These are phyloP conservation scores for Yamadazyma sp. DNA, from an alignment of 1,139 yeast genomes.

Conservation along the genomic window DNA sequence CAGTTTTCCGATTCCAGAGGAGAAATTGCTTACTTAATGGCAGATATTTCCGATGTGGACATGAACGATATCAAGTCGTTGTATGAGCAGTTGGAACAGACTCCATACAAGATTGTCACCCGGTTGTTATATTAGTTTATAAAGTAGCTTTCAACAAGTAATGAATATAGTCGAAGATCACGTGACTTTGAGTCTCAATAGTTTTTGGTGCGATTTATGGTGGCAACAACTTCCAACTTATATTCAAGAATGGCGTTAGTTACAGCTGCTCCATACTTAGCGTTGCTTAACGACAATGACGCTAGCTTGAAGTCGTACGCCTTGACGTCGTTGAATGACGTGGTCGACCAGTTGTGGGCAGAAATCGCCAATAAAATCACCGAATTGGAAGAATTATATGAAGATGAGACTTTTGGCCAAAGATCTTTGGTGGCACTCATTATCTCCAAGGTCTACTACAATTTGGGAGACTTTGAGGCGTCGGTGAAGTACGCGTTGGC, in stretches of 20 bases:
- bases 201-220: constrained; percentile 8
- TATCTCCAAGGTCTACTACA: constrained; percentile 92
- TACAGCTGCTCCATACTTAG: constrained; percentile 87
- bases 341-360: constrained; percentile 95
- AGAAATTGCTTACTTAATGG: constrained; percentile 96
- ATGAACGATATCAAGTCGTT: constrained; percentile 78
- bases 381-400: constrained; percentile 87
- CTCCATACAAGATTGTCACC: constrained; percentile 89
- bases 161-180: not conserved
- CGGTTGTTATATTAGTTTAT: constrained; percentile 76
- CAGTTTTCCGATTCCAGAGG: constrained; percentile 97
- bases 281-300: constrained; percentile 83
- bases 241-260: constrained; percentile 51
- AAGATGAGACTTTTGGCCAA: constrained; percentile 74
- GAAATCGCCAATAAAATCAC: constrained; percentile 90
- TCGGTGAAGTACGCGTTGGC: constrained; percentile 86
- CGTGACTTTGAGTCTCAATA: no score
- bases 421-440: constrained; percentile 86
- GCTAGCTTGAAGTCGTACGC: constrained; percentile 79
- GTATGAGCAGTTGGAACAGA: constrained; percentile 83
- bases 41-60: constrained; percentile 89
- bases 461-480: constrained; percentile 90
- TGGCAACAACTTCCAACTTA: constrained; percentile 9
- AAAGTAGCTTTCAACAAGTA: not conserved
- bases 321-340: constrained; percentile 71